Conservation (phyloP, 306 rosid genomes). For the Cucurbita moschata region DNA sequence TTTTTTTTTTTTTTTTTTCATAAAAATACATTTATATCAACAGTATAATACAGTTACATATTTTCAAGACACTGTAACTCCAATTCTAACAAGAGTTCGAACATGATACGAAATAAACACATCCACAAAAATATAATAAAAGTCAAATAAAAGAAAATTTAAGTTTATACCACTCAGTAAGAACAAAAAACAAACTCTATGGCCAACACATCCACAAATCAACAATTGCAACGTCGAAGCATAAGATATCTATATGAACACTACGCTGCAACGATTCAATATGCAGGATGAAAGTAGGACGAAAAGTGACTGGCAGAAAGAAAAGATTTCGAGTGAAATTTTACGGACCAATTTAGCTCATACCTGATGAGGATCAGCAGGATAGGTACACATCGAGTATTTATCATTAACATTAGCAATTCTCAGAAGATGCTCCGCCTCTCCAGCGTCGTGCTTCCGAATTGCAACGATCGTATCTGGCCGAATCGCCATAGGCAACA, state of each 20-base stretch:
- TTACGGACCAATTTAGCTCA: neutral
- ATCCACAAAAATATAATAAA: too few relatives aligned
- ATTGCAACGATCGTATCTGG: slow-evolving; percentile 85
- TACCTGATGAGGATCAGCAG: slow-evolving; percentile 84
- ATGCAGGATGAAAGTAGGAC: neutral
- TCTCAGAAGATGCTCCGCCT: slow-evolving; percentile 33
- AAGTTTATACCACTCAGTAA: neutral
- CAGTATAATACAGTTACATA: neutral
- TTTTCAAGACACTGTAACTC: neutral
- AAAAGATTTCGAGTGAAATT: neutral
- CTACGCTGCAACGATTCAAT: neutral
- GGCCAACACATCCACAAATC: neutral
- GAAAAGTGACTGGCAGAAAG: neutral
- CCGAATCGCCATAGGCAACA: slow-evolving; percentile 95
- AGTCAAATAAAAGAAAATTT: neutral
- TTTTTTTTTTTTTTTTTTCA: neutral
- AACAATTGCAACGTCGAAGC: neutral
- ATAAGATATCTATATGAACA: neutral
- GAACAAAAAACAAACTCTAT: neutral
- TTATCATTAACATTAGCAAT: slow-evolving; percentile 70
- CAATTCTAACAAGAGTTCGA: neutral
- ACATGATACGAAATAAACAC: neutral
- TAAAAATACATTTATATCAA: neutral
- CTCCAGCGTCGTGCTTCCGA: slow-evolving; percentile 27
- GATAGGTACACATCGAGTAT: slow-evolving; percentile 59